Conservation (phyloP, 768 basidiomycete species). For the Nidula microcarpa region DNA sequence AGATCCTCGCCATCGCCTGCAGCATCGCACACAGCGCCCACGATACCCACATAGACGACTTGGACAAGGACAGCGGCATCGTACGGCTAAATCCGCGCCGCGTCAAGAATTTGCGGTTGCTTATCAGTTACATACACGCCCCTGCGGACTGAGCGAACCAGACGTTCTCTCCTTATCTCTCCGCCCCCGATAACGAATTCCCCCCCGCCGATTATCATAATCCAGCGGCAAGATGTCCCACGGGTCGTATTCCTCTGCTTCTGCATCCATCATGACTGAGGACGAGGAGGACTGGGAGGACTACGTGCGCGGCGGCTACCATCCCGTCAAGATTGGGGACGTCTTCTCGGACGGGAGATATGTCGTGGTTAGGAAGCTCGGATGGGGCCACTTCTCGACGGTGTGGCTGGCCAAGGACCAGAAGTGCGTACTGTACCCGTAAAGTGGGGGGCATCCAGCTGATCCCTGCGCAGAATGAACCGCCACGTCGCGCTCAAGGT, state of each 20-base stretch:
- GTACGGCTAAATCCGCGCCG: too few species aligned
- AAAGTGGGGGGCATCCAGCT: neutral
- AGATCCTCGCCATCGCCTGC: too few species aligned
- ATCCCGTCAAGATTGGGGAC: constrained; percentile 95
- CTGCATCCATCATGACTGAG: constrained; percentile 81
- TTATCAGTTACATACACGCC: too few species aligned
- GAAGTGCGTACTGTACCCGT: constrained; percentile 49
- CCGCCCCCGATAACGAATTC: too few species aligned
- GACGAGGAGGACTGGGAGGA: constrained; percentile 95
- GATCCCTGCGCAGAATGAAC: constrained; percentile 56
- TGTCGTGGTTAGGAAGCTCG: constrained; percentile 89
- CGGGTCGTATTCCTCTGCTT: constrained; percentile 70
- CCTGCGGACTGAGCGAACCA: too few species aligned
- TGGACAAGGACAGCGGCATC: too few species aligned
- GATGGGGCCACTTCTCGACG: constrained; percentile 93
- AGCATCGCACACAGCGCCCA: too few species aligned
- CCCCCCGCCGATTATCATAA: too few species aligned
- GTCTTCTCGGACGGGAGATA: constrained; percentile 85
- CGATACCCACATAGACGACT: too few species aligned
- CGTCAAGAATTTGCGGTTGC: too few species aligned
- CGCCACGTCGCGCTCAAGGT: constrained; percentile 99
- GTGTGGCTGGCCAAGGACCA: constrained; percentile 87
- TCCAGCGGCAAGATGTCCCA: constrained; percentile 47
- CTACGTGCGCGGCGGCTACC: constrained; percentile 76
- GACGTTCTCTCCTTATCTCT: too few species aligned